Base-by-base conservation (phyloP, 345 rosid species). In the Raphanus raphanistrum region DNA sequence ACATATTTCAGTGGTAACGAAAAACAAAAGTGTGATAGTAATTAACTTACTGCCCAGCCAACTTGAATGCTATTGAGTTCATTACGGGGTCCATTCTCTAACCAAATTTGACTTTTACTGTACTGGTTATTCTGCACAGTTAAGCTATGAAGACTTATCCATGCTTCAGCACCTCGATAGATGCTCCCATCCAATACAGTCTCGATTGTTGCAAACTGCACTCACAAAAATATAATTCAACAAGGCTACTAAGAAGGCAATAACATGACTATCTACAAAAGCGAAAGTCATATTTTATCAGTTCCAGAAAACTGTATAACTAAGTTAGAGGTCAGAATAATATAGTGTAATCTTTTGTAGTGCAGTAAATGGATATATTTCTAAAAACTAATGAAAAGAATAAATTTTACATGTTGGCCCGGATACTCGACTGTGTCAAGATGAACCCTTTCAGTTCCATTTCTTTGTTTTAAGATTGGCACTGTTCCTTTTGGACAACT, bases 401-500 rank as follows among this genome's bases (percentile, higher is more conserved):
- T 11, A 11, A 41, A 41, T 41, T 41, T 10, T 50, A 76, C 63
- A 70, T 76, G 74, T 25, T 70, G 63, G 15, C 70, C 43, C 2
- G 36, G 69, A 7, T 8, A 16, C 0, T 6, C 16, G 1, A 2
- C 5, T 8, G 48, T 12, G 11, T 58, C 8, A 0, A 36, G 21
- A 62, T 69, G 68, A 69, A 68, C 1, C 4, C 4, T 60, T 13
- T 33, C 29, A 21, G 54, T 13, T 17, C 0, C 26, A 29, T 32
- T 68, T 31, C 11, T 43, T 15, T 68, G 66, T 68, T 5, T 60
- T 11, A 26, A 28, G 2, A 76, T 68, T 59, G 80, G 29, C 5
- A 76, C 74, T 9, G 33, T 76, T 58, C 79, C 74, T 59, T 58
- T 21, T 28, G 79, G 79, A 60, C 79, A 76, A 10, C n/a, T 8